Percentiles rank a stretch among this genome's conserved stretches.
These are phyloP conservation scores for Populus trichocarpa DNA, from an alignment of 441 rosid genomes.

Conservation along the genomic window DNA sequence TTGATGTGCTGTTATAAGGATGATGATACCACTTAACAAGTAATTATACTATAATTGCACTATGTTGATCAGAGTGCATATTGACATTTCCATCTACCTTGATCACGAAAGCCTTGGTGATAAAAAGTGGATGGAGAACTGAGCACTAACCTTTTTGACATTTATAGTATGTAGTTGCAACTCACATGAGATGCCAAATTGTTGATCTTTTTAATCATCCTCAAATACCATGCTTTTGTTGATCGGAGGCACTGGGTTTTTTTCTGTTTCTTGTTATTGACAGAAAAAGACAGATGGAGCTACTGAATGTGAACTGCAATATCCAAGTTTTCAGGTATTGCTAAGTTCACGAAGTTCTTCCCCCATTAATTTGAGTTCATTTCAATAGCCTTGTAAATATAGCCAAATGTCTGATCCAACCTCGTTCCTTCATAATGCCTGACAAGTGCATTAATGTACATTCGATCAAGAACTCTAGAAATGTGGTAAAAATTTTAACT, in stretches of 20 bases:
- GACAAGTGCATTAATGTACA: neutral
- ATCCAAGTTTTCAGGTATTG: constrained; percentile 75
- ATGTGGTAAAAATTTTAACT: neutral
- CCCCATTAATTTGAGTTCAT: neutral
- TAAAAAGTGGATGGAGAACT: neutral
- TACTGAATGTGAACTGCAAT: constrained; percentile 43
- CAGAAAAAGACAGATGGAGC: constrained; percentile 70
- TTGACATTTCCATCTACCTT: neutral
- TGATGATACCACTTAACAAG: neutral
- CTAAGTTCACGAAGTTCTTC: neutral
- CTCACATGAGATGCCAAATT: neutral
- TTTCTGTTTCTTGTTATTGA: constrained; percentile 16
- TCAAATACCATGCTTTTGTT: neutral
- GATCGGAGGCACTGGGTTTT: neutral
- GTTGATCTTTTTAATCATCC: neutral
- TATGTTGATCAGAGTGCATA: neutral
- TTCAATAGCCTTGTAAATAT: neutral
- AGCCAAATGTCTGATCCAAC: neutral
- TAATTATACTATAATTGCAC: neutral
- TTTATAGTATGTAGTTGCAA: neutral
- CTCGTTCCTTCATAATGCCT: neutral
- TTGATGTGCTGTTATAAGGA: neutral
- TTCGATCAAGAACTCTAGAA: neutral
- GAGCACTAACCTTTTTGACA: neutral
- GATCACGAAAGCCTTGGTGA: neutral